phyloP scores from a whole-genome alignment of 495 filamentous ascomycete species.

The Zalerion maritima region DNA sequence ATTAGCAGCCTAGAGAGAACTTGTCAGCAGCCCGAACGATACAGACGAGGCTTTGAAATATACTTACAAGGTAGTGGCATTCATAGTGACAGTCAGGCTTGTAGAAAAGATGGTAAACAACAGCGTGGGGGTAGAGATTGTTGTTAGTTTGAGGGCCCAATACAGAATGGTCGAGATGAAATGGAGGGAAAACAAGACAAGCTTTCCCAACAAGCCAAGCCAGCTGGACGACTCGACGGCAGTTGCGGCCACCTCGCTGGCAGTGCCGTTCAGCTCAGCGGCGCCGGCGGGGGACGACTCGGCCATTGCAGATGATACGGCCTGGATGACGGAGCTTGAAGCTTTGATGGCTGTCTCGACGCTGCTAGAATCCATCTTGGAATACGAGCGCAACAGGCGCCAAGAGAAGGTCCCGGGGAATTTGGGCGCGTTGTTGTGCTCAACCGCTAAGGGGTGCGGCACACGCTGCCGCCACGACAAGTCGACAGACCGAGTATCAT shows the following conservation, averaged over 20 bases:
- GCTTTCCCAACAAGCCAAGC: constrained; percentile 29
- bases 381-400: too few species aligned
- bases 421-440: too few species aligned
- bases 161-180: constrained; percentile 64
- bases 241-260: neutral
- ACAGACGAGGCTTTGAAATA: neutral
- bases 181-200: constrained; percentile 40
- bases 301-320: too few species aligned
- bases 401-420: too few species aligned
- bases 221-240: constrained; percentile 28
- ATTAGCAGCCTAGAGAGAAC: constrained; percentile 53
- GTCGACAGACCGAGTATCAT: too few species aligned
- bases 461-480: too few species aligned
- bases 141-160: constrained; percentile 70
- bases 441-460: too few species aligned
- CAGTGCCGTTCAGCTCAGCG: neutral
- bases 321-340: too few species aligned
- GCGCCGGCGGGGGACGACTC: too few species aligned
- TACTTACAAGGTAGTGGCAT: constrained; percentile 79
- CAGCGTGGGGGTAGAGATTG: constrained; percentile 77
- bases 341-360: too few species aligned
- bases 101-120: constrained; percentile 92
- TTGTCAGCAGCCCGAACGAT: constrained; percentile 11
- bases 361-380: too few species aligned
- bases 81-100: constrained; percentile 93